These are phyloP conservation scores for Suillus alpinus DNA, from an alignment of 768 basidiomycete genomes.

Conservation along the genomic window DNA sequence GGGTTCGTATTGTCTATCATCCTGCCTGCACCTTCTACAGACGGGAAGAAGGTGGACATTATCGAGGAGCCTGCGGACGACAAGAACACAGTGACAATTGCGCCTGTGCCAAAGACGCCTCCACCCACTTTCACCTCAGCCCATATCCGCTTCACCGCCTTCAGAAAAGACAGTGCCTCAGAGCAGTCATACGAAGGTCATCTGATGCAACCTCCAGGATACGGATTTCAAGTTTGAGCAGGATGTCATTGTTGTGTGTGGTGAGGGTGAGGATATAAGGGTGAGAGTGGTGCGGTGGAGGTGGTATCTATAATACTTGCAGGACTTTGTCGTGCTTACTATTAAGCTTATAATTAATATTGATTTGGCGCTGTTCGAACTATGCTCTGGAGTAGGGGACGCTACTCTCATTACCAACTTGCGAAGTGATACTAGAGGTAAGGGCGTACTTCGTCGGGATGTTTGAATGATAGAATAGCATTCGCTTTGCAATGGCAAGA, in stretches of 20 bases:
- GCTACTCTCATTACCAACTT: too few species aligned
- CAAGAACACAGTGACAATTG: not conserved
- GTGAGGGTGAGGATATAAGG: constrained; percentile 5
- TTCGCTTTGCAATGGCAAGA: too few species aligned
- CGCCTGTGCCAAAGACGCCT: not conserved
- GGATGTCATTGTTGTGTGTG: constrained; percentile 16
- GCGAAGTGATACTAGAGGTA: too few species aligned
- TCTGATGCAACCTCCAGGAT: constrained; percentile 19
- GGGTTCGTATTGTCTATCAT: constrained; percentile 3
- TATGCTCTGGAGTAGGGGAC: not conserved
- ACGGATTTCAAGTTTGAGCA: constrained; percentile 22
- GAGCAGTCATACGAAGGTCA: not conserved
- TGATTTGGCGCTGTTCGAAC: not conserved
- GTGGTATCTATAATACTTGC: constrained; percentile 16
- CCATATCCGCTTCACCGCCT: not conserved
- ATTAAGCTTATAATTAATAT: not conserved
- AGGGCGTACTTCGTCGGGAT: too few species aligned
- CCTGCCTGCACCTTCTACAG: not conserved
- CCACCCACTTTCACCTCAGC: not conserved
- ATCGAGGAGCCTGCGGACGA: not conserved
- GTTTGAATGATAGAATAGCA: too few species aligned
- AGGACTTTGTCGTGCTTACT: not conserved
- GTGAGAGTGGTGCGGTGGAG: constrained; percentile 28
- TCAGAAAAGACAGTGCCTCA: not conserved
- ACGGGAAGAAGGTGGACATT: not conserved